These are phyloP conservation scores for Sporothrix pseudoabietina DNA, from an alignment of 2,329 filamentous ascomycete species.

Conservation along the genomic window DNA sequence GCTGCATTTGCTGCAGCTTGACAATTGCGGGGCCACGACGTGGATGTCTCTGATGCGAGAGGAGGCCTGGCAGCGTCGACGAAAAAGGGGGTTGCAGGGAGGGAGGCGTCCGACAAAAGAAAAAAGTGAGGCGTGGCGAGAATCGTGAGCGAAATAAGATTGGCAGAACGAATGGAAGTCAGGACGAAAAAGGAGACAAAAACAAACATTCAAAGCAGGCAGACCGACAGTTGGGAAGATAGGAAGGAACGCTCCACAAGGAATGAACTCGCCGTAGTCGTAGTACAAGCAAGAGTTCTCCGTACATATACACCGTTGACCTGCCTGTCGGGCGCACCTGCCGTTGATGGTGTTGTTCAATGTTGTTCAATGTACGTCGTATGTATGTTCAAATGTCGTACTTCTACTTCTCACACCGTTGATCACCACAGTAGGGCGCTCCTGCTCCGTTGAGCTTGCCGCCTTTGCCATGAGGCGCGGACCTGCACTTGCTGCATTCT, in stretches of 20 bases:
- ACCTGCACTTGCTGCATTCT: constrained; percentile 3
- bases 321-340: not conserved
- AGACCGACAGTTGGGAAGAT: not conserved
- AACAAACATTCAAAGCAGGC: not conserved
- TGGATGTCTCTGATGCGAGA: constrained; percentile 24
- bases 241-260: not conserved
- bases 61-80: not conserved
- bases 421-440: not conserved
- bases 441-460: constrained; percentile 4
- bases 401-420: constrained; percentile 13
- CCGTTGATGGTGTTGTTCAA: not conserved
- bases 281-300: not conserved
- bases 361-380: too few relatives aligned
- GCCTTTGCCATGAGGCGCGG: not conserved
- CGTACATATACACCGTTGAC: not conserved
- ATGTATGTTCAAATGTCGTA: not conserved
- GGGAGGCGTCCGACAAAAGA: not conserved
- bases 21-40: constrained; percentile 19
- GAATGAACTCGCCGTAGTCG: not conserved
- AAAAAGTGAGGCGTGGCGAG: constrained; percentile 6
- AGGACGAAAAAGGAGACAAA: not conserved
- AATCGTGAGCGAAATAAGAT: not conserved
- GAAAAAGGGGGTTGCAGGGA: not conserved
- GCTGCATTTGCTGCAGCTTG: constrained; percentile 5
- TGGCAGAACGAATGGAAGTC: not conserved